A percentile compares a stretch with the other conserved stretches of the same genome.
These are phyloP conservation scores for Periglandula ipomoeae DNA, from an alignment of 2,329 filamentous ascomycete genomes.

Conservation along the genomic window DNA sequence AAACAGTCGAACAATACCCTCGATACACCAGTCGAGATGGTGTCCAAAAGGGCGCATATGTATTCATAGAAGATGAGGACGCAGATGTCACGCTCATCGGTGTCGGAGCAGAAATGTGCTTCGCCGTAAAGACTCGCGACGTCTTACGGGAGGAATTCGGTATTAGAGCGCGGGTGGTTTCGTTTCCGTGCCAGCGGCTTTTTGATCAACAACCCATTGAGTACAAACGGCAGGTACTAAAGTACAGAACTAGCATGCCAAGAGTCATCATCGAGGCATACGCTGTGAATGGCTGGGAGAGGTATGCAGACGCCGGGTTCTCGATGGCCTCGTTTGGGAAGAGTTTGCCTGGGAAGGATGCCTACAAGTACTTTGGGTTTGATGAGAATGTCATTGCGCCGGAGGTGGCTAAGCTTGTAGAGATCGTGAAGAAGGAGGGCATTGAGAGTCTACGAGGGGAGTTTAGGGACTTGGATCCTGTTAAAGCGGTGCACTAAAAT, in stretches of 20 bases:
- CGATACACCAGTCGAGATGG: conserved; percentile 29
- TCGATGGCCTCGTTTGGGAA: conserved; percentile 47
- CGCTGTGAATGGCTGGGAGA: conserved; percentile 48
- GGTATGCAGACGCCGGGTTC: conserved; percentile 48
- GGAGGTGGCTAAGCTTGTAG: conserved; percentile 24
- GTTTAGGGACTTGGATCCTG: conserved; percentile 23
- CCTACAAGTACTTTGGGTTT: conserved; percentile 48
- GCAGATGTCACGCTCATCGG: conserved; percentile 36
- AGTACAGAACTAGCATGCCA: too few species aligned
- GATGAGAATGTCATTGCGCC: conserved; percentile 33
- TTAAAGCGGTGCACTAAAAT: too few species aligned
- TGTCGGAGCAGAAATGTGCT: conserved; percentile 26
- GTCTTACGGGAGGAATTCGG: conserved; percentile 29
- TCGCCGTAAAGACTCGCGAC: too few species aligned
- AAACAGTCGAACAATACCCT: conserved; percentile 31
- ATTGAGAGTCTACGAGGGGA: conserved; percentile 21
- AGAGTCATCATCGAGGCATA: too few species aligned
- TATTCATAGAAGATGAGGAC: conserved; percentile 31
- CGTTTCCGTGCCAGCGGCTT: conserved; percentile 35
- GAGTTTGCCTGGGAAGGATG: conserved; percentile 42
- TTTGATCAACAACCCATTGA: conserved; percentile 32
- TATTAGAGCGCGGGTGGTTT: conserved; percentile 31
- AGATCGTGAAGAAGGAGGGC: conserved; percentile 20
- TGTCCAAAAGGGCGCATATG: conserved; percentile 36
- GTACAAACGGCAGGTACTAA: conserved; percentile 37